phyloP scores from a whole-genome alignment of 1,284 basidiomycete genomes.

The Pyrrhoderma lamaoense region DNA sequence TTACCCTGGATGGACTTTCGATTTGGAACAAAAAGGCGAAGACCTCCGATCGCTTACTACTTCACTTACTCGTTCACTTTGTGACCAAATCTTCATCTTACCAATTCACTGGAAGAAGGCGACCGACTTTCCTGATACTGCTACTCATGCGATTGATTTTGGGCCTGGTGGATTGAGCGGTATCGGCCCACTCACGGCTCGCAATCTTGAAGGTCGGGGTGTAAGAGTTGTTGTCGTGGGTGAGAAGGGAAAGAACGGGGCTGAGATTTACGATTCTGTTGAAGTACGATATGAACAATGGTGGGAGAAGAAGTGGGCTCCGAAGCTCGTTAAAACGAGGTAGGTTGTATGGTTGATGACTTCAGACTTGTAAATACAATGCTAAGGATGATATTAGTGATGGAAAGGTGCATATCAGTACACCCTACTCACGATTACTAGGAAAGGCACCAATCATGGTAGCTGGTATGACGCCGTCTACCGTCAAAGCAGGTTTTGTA shows the following conservation, averaged over 20 bases:
- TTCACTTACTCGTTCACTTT: slow-evolving; percentile 77
- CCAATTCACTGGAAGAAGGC: slow-evolving; percentile 93
- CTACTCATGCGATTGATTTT: slow-evolving; percentile 94
- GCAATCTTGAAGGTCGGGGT: slow-evolving; percentile 90
- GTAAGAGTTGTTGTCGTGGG: slow-evolving; percentile 84
- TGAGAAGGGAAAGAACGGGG: slow-evolving; percentile 78
- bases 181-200: slow-evolving; percentile 85
- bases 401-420: slow-evolving; percentile 88
- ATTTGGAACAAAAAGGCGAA: too few species aligned
- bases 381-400: slow-evolving; percentile 45
- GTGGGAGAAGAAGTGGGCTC: slow-evolving; percentile 88
- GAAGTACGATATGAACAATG: slow-evolving; percentile 74
- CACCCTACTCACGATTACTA: slow-evolving; percentile 90
- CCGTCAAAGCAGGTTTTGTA: slow-evolving; percentile 89
- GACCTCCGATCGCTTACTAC: slow-evolving; percentile 64
- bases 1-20: too few species aligned
- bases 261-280: slow-evolving; percentile 73
- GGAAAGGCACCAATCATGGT: slow-evolving; percentile 98
- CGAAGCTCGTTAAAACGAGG: slow-evolving; percentile 85
- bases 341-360: slow-evolving; percentile 28
- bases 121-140: slow-evolving; percentile 79
- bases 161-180: slow-evolving; percentile 93
- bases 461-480: slow-evolving; percentile 95
- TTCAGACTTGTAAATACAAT: slow-evolving; percentile 1
- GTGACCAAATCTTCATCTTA: slow-evolving; percentile 88